A percentile compares a stretch with the other conserved stretches of the same genome.
phyloP scores from a whole-genome alignment of 1,139 yeast species.

The Blastobotrys illinoisensis region DNA sequence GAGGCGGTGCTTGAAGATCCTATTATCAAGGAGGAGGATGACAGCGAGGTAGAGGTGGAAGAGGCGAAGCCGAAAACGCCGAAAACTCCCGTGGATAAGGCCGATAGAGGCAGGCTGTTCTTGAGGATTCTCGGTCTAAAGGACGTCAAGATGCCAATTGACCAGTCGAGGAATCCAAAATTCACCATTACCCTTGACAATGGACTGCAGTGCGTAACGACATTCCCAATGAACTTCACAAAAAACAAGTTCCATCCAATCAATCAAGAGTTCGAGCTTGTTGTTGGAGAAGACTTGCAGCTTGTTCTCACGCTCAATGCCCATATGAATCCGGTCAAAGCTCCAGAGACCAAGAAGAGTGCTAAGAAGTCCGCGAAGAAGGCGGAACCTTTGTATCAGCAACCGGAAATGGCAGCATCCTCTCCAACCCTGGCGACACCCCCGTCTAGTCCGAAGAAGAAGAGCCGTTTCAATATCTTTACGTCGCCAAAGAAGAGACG shows the following conservation, averaged over 20 bases:
- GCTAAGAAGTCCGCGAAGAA: neutral
- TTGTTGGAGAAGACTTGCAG: constrained; percentile 57
- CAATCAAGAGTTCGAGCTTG: constrained; percentile 77
- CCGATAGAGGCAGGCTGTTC: constrained; percentile 73
- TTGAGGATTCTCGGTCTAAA: constrained; percentile 59
- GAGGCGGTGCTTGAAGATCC: neutral
- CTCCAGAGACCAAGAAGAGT: neutral
- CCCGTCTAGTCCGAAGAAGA: constrained; percentile 16
- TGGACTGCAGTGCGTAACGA: constrained; percentile 78
- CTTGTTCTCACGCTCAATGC: constrained; percentile 64
- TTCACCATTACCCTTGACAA: constrained; percentile 75
- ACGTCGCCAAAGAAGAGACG: constrained; percentile 20
- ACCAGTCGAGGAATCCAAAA: constrained; percentile 37
- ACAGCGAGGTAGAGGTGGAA: neutral
- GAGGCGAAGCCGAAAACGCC: neutral
- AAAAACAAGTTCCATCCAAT: constrained; percentile 39
- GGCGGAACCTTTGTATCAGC: constrained; percentile 7
- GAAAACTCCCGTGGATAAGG: constrained; percentile 26
- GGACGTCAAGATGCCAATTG: constrained; percentile 50
- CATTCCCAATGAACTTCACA: constrained; percentile 53
- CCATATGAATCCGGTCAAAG: constrained; percentile 12
- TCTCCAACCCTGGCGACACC: neutral
- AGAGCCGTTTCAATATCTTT: constrained; percentile 14
- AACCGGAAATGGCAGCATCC: neutral
- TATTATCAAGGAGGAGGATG: neutral